A percentile compares a stretch with the other conserved stretches of the same genome.
Conservation (phyloP, 2,329 filamentous ascomycete species). For the Akanthomyces dipterigenus region DNA sequence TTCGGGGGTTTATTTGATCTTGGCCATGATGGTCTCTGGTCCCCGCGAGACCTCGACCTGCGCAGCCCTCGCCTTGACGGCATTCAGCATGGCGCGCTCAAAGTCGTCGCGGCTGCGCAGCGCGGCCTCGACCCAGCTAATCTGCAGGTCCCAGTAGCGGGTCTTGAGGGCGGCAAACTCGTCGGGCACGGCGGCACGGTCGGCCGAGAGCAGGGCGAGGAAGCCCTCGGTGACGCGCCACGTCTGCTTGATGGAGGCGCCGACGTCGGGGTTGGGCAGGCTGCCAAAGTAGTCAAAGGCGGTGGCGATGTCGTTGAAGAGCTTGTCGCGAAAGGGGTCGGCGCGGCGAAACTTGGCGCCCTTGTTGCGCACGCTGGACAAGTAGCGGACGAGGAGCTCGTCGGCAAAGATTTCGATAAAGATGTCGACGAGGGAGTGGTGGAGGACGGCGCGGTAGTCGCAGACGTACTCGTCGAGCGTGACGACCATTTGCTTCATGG, state of each 20-base stretch:
- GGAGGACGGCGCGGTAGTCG: slow-evolving; percentile 79
- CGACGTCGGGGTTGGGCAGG: slow-evolving; percentile 59
- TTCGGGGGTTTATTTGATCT: slow-evolving; percentile 49
- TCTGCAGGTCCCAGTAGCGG: slow-evolving; percentile 87
- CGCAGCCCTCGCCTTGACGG: slow-evolving; percentile 81
- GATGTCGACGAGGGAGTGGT: slow-evolving; percentile 82
- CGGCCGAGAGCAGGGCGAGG: slow-evolving; percentile 69
- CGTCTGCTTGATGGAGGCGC: slow-evolving; percentile 71
- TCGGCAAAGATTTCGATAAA: slow-evolving; percentile 91
- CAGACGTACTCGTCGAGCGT: slow-evolving; percentile 93
- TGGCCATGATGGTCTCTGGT: slow-evolving; percentile 88
- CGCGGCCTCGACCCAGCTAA: slow-evolving; percentile 93
- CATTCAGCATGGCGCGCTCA: slow-evolving; percentile 80
- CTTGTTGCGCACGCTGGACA: slow-evolving; percentile 79
- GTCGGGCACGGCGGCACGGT: slow-evolving; percentile 64
- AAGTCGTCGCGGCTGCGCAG: slow-evolving; percentile 85
- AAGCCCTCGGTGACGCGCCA: slow-evolving; percentile 90
- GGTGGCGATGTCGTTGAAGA: slow-evolving; percentile 85
- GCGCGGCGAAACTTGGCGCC: slow-evolving; percentile 78
- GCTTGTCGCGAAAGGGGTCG: slow-evolving; percentile 86
- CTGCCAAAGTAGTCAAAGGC: slow-evolving; percentile 83
- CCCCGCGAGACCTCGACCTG: slow-evolving; percentile 76
- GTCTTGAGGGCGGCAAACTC: slow-evolving; percentile 79
- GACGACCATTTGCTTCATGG: slow-evolving; percentile 88
- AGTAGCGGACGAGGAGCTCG: slow-evolving; percentile 80